These are phyloP conservation scores for Lentinula raphanica DNA, from an alignment of 768 basidiomycete species.

Conservation along the genomic window DNA sequence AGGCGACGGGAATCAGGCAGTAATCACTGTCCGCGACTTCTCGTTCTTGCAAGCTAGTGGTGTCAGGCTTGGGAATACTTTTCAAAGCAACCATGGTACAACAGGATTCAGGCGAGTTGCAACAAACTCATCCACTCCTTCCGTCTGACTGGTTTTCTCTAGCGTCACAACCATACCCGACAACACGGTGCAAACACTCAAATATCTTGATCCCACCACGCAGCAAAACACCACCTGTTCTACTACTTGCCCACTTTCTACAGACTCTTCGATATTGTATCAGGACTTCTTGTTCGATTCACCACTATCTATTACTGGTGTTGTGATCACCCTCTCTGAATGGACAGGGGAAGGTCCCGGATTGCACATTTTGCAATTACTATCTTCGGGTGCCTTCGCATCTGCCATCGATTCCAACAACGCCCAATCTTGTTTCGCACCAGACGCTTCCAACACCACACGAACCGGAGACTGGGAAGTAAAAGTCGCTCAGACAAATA, in stretches of 20 bases:
- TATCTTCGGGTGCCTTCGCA: conserved; percentile 88
- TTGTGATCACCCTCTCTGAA: conserved; percentile 74
- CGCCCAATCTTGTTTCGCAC: conserved; percentile 68
- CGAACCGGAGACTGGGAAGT: conserved; percentile 68
- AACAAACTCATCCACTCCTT: not conserved
- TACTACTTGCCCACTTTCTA: conserved; percentile 72
- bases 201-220: conserved; percentile 72
- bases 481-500: conserved; percentile 59
- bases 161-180: conserved; percentile 89
- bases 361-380: conserved; percentile 84
- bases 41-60: conserved; percentile 71
- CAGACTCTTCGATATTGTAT: conserved; percentile 71
- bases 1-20: conserved; percentile 59
- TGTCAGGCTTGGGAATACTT: conserved; percentile 88
- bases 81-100: conserved; percentile 74
- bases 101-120: conserved; percentile 74
- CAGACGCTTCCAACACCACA: conserved; percentile 63
- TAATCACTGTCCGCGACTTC: conserved; percentile 76
- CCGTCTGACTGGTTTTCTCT: conserved; percentile 7
- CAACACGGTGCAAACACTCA: conserved; percentile 71
- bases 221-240: conserved; percentile 76
- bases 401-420: conserved; percentile 64
- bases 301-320: conserved; percentile 71
- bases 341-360: conserved; percentile 78
- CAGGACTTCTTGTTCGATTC: conserved; percentile 88